Evolutionary conservation across 805 yeast species (phyloP), one percentile per base, ranked within the genome.

Genomic region (Wickerhamiella bombiphila): DNA sequence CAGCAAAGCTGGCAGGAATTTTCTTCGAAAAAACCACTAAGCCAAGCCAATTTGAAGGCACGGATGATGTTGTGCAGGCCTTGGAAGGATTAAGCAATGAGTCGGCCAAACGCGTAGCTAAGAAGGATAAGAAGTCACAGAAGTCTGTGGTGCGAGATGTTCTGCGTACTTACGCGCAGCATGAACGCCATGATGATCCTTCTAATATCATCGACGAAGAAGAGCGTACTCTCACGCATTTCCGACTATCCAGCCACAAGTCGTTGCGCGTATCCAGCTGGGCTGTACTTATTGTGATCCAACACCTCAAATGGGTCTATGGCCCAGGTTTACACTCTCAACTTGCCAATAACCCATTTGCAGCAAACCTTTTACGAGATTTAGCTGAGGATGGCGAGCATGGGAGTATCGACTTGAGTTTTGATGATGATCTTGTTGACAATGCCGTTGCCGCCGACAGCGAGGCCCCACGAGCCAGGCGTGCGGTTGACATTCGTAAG

Each of bases 81-180:
- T 65, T 57, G 35, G 49, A 50, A 6, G 42, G 36, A 25, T 57
- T 75, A 31, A 57, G 70, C 1, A 66, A 64, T 31, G 65, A 69
- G 17, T 69, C 79, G 0, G 61, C 75, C 4, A 74, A 74, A 41
- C 70, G 65, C 37, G 51, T 74, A 3, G 68, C 76, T 20, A 77
- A 77, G 46, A 72, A 70, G 49, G 80, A 74, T 43, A 76, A 72
- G 52, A 68, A 67, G 42, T 73, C 69, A 28, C 61, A 71, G 19
- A 70, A 72, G 43, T 30, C 33, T 7, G 33, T 44, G 8, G 29
- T 42, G 18, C 25, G 44, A 3, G 43, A 42, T 30, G 43, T 34
- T 6, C 21, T 44, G 9, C 22, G 28, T 11, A 32, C 41, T 1
- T 22, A 14, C 7, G 17, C 17, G 5, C 17, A 14, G 6, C 30